Base-by-base conservation (phyloP, 148 eudicot species). In the Amaranthus hypochondriacus region DNA sequence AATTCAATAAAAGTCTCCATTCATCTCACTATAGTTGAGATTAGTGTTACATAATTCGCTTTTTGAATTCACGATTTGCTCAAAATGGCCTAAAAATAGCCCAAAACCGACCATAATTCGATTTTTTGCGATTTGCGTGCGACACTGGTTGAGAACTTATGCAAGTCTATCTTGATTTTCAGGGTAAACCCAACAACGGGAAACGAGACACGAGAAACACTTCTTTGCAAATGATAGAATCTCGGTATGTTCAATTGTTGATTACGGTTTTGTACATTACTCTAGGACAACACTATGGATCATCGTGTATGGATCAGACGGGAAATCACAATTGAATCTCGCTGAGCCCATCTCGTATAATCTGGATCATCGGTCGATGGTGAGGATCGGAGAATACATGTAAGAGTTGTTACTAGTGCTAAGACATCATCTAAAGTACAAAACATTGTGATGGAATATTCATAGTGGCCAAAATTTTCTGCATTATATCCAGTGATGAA, bases 181-280 rank as follows among this genome's bases (percentile, higher is more conserved):
- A 93, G 98, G 83, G 89, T 91, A 69, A 94, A 94, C 71, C 84
- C 98, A 72, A 81, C 87, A 11, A 94, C 97, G 0, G 98, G 97
- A 21, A 94, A 89, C 81, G 90, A 80, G 11, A 91, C 98, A 61
- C 83, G 89, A 62, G 98, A 89, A 14, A 94, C 98, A 8, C 85
- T 94, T 78, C 87, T 94, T 62, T 94, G 98, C 85, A 88, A 83
- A 15, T 1, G 2, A 28, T 92, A 84, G 69, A 71, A 54, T 18
- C 62, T 43, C 4, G 71, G 65, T 65, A n/a, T n/a, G 52, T 46
- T 7, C 18, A 18, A 5, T 66, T 65, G 66, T 61, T 28, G 44
- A 52, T 66, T 47, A n/a, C 54, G 44, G 14, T 58, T 75, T 66
- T 71, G 72, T 67, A 53, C 59, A 52, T 48, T 73, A 2, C 10